Conservation (phyloP, 345 rosid species). For the Gossypium herbaceum region DNA sequence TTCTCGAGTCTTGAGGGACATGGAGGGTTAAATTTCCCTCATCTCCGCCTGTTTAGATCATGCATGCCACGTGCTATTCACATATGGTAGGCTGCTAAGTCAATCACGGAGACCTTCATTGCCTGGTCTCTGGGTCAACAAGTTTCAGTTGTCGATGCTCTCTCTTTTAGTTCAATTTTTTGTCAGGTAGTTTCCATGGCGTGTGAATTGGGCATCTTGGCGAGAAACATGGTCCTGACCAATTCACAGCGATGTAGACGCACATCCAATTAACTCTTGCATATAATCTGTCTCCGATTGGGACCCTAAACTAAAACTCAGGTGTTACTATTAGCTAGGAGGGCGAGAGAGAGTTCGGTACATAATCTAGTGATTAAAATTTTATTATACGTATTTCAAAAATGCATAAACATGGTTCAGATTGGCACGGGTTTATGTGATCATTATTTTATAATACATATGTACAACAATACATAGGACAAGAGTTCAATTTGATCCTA, state of each 20-base stretch:
- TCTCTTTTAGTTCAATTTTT: constrained; percentile 6
- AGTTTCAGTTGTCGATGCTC: background rate
- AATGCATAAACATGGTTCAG: too few species aligned
- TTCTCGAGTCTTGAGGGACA: constrained; percentile 10
- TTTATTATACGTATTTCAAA: too few species aligned
- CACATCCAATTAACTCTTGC: background rate
- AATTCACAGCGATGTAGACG: background rate
- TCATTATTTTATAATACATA: background rate
- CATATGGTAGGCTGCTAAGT: background rate
- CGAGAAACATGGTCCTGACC: constrained; percentile 16
- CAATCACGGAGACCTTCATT: background rate
- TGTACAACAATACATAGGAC: too few species aligned
- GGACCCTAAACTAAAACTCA: background rate
- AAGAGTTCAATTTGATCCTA: background rate
- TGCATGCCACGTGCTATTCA: constrained; percentile 22
- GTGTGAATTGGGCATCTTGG: constrained; percentile 13
- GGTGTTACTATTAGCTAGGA: background rate
- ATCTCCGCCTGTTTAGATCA: background rate
- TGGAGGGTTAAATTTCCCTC: constrained; percentile 15
- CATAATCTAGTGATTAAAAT: background rate
- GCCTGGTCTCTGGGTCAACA: background rate
- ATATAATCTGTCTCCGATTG: background rate
- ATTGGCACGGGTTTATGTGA: too few species aligned
- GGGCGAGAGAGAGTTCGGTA: background rate
- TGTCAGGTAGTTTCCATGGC: background rate